Conservation (phyloP, 192 early-diverging fungal species). For the Phlyctochytrium arcticum region DNA sequence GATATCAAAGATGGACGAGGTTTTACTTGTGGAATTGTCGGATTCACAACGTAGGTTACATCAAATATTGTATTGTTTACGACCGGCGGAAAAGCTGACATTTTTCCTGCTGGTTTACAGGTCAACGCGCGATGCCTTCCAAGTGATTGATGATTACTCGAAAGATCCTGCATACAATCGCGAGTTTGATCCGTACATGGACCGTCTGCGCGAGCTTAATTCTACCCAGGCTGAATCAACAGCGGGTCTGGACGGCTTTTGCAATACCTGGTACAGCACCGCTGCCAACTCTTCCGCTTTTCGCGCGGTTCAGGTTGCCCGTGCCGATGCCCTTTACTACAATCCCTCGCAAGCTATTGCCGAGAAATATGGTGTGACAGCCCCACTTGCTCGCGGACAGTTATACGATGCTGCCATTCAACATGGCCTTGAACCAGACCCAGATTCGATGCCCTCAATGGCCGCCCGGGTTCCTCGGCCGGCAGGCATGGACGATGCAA, state of each 20-base stretch:
- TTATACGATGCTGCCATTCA: conserved; percentile 49
- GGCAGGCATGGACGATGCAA: conserved; percentile 17
- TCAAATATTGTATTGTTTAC: too few relatives aligned
- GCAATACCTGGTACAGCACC: conserved; percentile 37
- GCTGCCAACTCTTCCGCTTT: conserved; percentile 33
- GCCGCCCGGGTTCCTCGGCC: conserved; percentile 21
- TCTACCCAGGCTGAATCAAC: conserved; percentile 23
- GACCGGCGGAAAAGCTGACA: too few relatives aligned
- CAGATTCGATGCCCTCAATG: conserved; percentile 32
- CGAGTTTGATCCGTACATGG: conserved; percentile 34
- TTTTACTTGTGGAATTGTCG: conserved; percentile 46
- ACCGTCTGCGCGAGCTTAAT: conserved; percentile 16
- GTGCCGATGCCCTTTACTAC: conserved; percentile 38
- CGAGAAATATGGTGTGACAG: conserved; percentile 27
- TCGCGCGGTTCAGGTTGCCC: conserved; percentile 33
- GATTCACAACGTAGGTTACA: conserved; percentile 39
- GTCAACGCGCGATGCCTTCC: conserved; percentile 45
- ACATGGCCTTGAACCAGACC: conserved; percentile 27
- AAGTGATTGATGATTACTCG: conserved; percentile 42
- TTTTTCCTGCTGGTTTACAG: conserved; percentile 27
- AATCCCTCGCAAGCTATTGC: conserved; percentile 30
- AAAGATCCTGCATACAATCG: conserved; percentile 25
- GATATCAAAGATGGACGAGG: conserved; percentile 39
- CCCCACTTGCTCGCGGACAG: conserved; percentile 37
- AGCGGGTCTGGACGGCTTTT: conserved; percentile 41